Evolutionary conservation across 768 basidiomycete genomes (phyloP).

Genomic region (Boletus patriciae): DNA sequence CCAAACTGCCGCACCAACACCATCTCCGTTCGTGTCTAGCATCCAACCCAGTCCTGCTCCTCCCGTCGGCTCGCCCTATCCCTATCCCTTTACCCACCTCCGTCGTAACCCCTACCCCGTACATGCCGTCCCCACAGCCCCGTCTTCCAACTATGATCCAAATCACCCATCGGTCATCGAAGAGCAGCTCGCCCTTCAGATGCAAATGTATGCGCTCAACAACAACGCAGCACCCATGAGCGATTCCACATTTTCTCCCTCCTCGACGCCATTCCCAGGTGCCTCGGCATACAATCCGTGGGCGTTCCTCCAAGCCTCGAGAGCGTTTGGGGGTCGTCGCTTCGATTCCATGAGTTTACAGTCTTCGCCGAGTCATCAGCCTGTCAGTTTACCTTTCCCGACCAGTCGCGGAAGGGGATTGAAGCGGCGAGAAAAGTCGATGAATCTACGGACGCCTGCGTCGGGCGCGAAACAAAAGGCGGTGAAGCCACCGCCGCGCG

Average conservation of each 20-base stretch:
- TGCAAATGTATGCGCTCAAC: slow-evolving; percentile 74
- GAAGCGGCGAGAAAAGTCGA: slow-evolving; percentile 45
- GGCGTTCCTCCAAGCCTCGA: slow-evolving; percentile 63
- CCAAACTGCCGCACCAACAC: slow-evolving; percentile 71
- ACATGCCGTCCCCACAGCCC: slow-evolving; percentile 44
- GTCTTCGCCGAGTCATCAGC: slow-evolving; percentile 36
- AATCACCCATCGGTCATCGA: slow-evolving; percentile 54
- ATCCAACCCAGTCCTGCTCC: slow-evolving; percentile 54
- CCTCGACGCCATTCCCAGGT: slow-evolving; percentile 69
- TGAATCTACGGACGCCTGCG: slow-evolving; percentile 32
- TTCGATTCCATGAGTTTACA: slow-evolving; percentile 60
- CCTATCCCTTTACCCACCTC: slow-evolving; percentile 74
- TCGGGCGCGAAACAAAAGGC: slow-evolving; percentile 26
- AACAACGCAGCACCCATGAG: slow-evolving; percentile 57
- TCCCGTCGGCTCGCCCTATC: slow-evolving; percentile 73
- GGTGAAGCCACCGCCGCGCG: slow-evolving; percentile 69
- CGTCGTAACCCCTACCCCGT: slow-evolving; percentile 49
- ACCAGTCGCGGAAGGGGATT: slow-evolving; percentile 45
- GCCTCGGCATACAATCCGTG: slow-evolving; percentile 61
- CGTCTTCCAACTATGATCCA: slow-evolving; percentile 38
- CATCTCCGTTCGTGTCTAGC: slow-evolving; percentile 61
- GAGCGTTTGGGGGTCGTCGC: slow-evolving; percentile 44
- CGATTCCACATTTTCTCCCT: slow-evolving; percentile 77
- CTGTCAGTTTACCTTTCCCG: slow-evolving; percentile 47
- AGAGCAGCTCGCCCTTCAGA: slow-evolving; percentile 71